A percentile compares a stretch with the other conserved stretches of the same genome.
Evolutionary conservation across 306 rosid species (phyloP).

Genomic region (Echinosophora koreensis): DNA sequence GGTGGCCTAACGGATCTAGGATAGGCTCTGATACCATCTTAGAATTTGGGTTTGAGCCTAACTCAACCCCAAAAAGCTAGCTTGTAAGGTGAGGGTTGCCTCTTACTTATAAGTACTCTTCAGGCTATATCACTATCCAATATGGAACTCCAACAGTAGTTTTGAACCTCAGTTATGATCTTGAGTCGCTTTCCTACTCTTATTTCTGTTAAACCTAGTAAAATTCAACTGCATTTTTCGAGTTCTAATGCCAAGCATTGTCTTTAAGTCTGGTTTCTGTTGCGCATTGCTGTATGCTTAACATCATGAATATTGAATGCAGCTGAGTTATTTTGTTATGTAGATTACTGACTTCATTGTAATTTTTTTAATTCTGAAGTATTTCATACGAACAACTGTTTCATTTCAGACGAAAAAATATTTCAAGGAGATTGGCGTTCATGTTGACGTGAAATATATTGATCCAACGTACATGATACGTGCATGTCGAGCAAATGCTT

Average conservation of each 20-base stretch:
- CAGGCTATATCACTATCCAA: too few relatives aligned
- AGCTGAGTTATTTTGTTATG: neutral
- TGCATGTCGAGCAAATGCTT: slow-evolving; percentile 92
- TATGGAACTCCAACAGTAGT: too few relatives aligned
- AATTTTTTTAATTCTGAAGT: neutral
- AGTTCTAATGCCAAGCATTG: neutral
- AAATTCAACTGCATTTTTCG: slow-evolving; percentile 13
- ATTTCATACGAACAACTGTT: slow-evolving; percentile 7
- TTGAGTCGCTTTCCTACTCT: neutral
- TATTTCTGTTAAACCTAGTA: neutral
- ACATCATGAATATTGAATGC: slow-evolving; percentile 34
- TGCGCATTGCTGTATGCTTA: slow-evolving; percentile 15
- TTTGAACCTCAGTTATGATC: slow-evolving; percentile 4
- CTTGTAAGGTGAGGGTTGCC: too few relatives aligned
- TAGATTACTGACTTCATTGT: neutral
- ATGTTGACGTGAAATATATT: slow-evolving; percentile 88
- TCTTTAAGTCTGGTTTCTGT: slow-evolving; percentile 7
- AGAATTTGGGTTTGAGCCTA: too few relatives aligned
- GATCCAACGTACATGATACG: slow-evolving; percentile 99
- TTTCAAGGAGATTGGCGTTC: slow-evolving; percentile 74
- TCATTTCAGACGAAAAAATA: slow-evolving; percentile 69
- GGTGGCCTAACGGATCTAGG: too few relatives aligned
- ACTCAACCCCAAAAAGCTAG: too few relatives aligned
- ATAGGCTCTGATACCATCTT: too few relatives aligned
- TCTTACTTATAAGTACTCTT: too few relatives aligned